Conservation (phyloP, 2,329 filamentous ascomycete species). For the Cytospora leucostoma region DNA sequence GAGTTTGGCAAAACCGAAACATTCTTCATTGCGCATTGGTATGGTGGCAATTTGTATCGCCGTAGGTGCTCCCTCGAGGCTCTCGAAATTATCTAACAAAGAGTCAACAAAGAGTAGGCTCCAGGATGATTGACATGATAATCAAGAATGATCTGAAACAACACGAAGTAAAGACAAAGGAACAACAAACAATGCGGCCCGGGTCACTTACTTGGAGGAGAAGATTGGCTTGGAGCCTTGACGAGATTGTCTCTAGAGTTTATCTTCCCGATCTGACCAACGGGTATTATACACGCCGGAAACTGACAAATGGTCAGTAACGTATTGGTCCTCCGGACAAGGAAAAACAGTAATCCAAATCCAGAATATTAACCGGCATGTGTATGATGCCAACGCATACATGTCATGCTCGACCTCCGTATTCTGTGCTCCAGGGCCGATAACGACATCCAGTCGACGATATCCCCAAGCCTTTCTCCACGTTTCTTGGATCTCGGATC, state of each 20-base stretch:
- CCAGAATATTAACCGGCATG: constrained; percentile 27
- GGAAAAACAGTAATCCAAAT: constrained; percentile 15
- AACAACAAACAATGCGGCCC: background rate
- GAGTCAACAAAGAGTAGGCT: background rate
- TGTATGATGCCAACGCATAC: constrained; percentile 27
- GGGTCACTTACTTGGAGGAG: constrained; percentile 22
- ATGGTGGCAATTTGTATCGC: constrained; percentile 27
- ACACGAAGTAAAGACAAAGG: too few relatives aligned
- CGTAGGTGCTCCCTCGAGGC: constrained; percentile 25
- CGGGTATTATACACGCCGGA: constrained; percentile 23
- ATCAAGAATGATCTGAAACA: background rate
- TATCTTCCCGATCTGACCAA: constrained; percentile 5
- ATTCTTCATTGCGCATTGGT: constrained; percentile 29
- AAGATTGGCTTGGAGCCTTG: constrained; percentile 12
- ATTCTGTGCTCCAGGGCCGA: constrained; percentile 25
- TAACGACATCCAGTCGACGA: constrained; percentile 25
- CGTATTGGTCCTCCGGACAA: background rate
- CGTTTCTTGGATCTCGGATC: constrained; percentile 21
- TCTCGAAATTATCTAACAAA: constrained; percentile 16
- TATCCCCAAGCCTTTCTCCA: constrained; percentile 26
- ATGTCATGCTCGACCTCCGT: constrained; percentile 29
- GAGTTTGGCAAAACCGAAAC: constrained; percentile 26
- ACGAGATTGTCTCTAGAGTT: constrained; percentile 11
- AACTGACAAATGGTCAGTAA: constrained; percentile 13
- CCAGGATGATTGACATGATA: background rate